Evolutionary conservation across 2,329 filamentous ascomycete species (phyloP).

Genomic region (Macroventuria anomochaeta): DNA sequence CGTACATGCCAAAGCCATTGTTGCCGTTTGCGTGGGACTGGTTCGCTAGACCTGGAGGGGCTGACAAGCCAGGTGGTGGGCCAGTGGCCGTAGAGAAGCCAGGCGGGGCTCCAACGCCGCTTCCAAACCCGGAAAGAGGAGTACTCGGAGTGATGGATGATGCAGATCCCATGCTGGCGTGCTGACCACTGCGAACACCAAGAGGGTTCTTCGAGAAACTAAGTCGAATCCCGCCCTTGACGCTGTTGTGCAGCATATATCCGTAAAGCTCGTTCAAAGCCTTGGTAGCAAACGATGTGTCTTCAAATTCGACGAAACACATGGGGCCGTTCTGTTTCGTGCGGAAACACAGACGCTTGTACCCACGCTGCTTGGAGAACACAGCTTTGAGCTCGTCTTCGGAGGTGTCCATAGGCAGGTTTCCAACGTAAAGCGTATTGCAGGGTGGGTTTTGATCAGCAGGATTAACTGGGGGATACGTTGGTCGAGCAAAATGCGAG

Average conservation of each 20-base stretch:
- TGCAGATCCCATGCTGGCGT: constrained; percentile 59
- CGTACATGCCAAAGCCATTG: constrained; percentile 47
- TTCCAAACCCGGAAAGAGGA: constrained; percentile 64
- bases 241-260: constrained; percentile 83
- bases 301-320: constrained; percentile 99
- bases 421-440: constrained; percentile 98
- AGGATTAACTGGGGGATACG: constrained; percentile 86
- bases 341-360: constrained; percentile 92
- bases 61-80: constrained; percentile 80
- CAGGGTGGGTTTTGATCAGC: constrained; percentile 97
- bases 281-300: constrained; percentile 89
- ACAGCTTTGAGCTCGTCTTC: constrained; percentile 95
- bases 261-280: constrained; percentile 90
- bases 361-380: constrained; percentile 91
- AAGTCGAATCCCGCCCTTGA: constrained; percentile 91
- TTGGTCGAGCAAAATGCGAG: constrained; percentile 66
- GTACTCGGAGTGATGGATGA: constrained; percentile 59
- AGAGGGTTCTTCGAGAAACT: constrained; percentile 98
- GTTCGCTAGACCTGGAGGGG: constrained; percentile 71
- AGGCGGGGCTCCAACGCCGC: constrained; percentile 59
- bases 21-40: constrained; percentile 39
- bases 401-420: constrained; percentile 87
- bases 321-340: constrained; percentile 96
- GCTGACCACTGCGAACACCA: constrained; percentile 82
- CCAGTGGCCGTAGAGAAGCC: constrained; percentile 72